A percentile compares a stretch with the other conserved stretches of the same genome.
Conservation (phyloP, 768 basidiomycete species). For the Udeniomyces megalosporus region DNA sequence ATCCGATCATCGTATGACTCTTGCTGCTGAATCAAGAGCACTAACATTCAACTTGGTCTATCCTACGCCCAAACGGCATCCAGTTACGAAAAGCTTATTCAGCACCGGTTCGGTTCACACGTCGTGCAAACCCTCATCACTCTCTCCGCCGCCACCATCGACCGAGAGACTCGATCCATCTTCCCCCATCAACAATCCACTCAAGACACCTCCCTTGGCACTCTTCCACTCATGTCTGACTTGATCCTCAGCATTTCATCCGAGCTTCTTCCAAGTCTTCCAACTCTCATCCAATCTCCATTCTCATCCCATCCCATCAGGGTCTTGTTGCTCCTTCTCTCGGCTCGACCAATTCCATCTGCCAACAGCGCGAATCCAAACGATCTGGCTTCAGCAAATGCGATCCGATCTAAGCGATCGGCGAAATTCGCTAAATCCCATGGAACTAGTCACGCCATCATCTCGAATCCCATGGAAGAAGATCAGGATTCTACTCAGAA, state of each 20-base stretch:
- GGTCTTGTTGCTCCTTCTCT: conserved; percentile 59
- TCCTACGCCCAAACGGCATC: background rate
- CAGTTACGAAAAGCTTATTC: conserved; percentile 21
- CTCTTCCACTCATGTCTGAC: conserved; percentile 29
- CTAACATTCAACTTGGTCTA: too few species aligned
- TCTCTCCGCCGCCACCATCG: conserved; percentile 31
- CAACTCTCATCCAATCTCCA: conserved; percentile 57
- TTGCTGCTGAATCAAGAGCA: background rate
- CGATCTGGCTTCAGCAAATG: conserved; percentile 15
- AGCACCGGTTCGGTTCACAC: conserved; percentile 86
- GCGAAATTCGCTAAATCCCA: conserved; percentile 58
- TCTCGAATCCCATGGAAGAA: conserved; percentile 33
- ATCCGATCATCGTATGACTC: too few species aligned
- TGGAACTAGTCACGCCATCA: conserved; percentile 53
- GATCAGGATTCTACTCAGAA: conserved; percentile 16
- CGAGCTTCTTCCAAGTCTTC: conserved; percentile 54
- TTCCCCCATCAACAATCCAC: conserved; percentile 30
- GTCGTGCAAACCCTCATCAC: conserved; percentile 79
- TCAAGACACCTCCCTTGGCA: conserved; percentile 14
- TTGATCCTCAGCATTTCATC: conserved; percentile 29
- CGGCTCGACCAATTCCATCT: conserved; percentile 33
- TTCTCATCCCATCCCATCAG: conserved; percentile 85
- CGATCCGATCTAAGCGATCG: conserved; percentile 53
- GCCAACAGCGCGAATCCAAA: background rate
- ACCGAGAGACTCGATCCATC: conserved; percentile 29